Conservation (phyloP, 495 filamentous ascomycete genomes). For the Podospora didyma region DNA sequence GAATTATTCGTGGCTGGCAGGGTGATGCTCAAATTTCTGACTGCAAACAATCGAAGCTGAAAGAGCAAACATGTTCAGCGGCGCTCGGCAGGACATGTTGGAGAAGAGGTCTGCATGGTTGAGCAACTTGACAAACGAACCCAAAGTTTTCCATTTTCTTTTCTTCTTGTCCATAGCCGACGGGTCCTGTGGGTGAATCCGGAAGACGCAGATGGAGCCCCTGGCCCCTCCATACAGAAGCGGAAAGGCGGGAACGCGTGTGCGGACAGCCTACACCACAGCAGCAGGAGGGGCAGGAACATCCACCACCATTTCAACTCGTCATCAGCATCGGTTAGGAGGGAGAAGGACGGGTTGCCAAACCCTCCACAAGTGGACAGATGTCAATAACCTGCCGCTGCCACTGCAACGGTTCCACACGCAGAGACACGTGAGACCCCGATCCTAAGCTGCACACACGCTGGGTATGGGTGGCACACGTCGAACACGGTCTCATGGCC, state of each 20-base stretch:
- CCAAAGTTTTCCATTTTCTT: no score
- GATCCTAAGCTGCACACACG: no score
- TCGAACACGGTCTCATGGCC: not conserved
- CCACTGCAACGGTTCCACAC: not conserved
- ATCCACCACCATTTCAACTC: no score
- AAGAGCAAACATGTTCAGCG: no score
- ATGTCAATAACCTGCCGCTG: not conserved
- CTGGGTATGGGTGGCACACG: no score
- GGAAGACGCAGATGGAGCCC: no score
- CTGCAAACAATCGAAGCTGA: no score
- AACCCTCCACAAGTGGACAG: not conserved
- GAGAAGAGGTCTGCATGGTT: no score
- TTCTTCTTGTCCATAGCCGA: not conserved
- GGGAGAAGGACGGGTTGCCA: no score
- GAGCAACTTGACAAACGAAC: no score
- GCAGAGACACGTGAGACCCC: not conserved
- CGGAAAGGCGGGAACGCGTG: not conserved
- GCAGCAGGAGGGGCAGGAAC: not conserved
- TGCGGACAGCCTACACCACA: not conserved
- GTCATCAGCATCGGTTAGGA: no score
- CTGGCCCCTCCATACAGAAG: not conserved
- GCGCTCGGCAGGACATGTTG: no score
- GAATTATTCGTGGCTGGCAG: constrained; percentile 6
- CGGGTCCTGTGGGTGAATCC: constrained; percentile 3
- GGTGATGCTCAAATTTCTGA: not conserved